Evolutionary conservation across 73 alveolate species (phyloP), one percentile per base, ranked within the genome.

Genomic region (Paramecium octaurelia): DNA sequence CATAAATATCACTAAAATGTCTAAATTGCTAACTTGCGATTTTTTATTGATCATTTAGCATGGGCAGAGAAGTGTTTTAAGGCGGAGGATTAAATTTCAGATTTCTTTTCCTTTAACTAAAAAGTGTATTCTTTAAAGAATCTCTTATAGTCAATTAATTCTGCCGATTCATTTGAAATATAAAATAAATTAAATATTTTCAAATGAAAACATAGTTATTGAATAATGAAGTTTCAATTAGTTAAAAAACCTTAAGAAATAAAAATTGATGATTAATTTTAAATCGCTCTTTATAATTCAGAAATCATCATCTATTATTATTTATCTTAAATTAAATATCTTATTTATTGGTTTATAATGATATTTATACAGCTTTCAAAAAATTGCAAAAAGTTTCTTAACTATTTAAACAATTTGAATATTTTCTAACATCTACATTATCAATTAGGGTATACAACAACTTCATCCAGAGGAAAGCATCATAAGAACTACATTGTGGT

Each of bases 1-100:
- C 83, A 36, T 71, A 71, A 29, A 71, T 18, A 71, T 71, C 86
- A 71, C 86, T 34, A 36, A 71, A 71, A 71, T 71, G 86, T 36
- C 86, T 71, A 71, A 71, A 71, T 60, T 71, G 60, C 34, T 71
- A 40, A 31, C 14, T 71, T 34, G 12, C 12, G 36, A 29, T 18
- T 71, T 40, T 29, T 34, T 36, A 27, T 27, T 27, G 46, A 16
- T 64, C 3, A 64, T 0, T 64, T 64, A 27, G 23, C 27, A 64
- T 64, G 3, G 50, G 84, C 8, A 50, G 84, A 31, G 84, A 64
- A 0, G 50, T 27, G 4, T 64, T 64, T n/a, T 27, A 64, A 2
- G 50, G 50, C 9, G 42, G 2, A 20, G 16, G 24, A 12, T 64
- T 27, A 8, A 8, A 64, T 64, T 64, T 64, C 20, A 64, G 12